Evolutionary conservation across 2,329 filamentous ascomycete genomes (phyloP).

Genomic region (Neofusicoccum laricinum): DNA sequence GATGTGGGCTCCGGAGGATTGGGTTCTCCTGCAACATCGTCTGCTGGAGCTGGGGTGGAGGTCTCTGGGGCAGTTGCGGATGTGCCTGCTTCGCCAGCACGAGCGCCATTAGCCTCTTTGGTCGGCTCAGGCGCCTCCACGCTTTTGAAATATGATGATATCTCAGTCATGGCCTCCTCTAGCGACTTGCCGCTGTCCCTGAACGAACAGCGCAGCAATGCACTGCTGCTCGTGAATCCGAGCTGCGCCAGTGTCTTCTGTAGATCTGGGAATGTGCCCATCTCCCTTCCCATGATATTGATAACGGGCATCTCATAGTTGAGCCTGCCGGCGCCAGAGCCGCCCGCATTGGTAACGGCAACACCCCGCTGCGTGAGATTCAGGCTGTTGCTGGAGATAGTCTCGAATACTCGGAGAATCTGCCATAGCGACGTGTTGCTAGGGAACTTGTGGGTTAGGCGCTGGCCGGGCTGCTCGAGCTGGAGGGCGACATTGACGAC

Average conservation of each 20-base stretch:
- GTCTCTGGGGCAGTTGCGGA: constrained; percentile 23
- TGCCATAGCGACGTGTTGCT: constrained; percentile 88
- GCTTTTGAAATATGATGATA: constrained; percentile 68
- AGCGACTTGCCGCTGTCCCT: constrained; percentile 72
- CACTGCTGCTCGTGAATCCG: constrained; percentile 80
- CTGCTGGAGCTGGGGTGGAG: constrained; percentile 26
- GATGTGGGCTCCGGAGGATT: not conserved
- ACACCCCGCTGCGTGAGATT: constrained; percentile 84
- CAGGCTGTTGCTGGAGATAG: constrained; percentile 50
- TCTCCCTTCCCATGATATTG: constrained; percentile 76
- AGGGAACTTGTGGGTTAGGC: constrained; percentile 80
- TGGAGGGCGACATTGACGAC: constrained; percentile 88
- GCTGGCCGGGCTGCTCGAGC: constrained; percentile 68
- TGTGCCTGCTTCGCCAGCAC: constrained; percentile 28
- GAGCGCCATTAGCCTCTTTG: constrained; percentile 23
- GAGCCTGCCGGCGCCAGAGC: constrained; percentile 66
- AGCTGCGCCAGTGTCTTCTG: constrained; percentile 87
- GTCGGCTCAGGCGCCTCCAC: constrained; percentile 24
- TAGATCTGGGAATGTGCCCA: constrained; percentile 74
- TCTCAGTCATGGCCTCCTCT: constrained; percentile 80
- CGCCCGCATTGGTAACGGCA: constrained; percentile 57
- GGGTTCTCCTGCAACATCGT: constrained; percentile 27
- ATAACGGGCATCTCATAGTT: constrained; percentile 86
- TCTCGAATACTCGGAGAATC: constrained; percentile 85
- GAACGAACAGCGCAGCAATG: constrained; percentile 75